A percentile compares a stretch with the other conserved stretches of the same genome.
These are phyloP conservation scores for Laburnicola sp. DNA, from an alignment of 2,329 filamentous ascomycete species.

Conservation along the genomic window DNA sequence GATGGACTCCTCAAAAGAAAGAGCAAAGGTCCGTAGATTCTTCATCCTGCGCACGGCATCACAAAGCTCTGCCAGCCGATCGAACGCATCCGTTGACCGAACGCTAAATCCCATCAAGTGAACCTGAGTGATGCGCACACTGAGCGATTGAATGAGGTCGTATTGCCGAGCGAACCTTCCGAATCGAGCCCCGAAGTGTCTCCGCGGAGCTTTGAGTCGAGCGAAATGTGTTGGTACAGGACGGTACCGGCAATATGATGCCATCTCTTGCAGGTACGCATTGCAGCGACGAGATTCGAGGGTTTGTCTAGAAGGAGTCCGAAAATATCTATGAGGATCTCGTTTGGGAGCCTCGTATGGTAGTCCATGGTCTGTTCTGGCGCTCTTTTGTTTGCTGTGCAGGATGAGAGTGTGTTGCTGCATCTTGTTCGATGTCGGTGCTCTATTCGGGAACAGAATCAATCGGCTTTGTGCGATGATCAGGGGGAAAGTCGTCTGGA, in stretches of 20 bases:
- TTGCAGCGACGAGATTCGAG: constrained; percentile 2
- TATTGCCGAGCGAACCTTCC: constrained; percentile 1
- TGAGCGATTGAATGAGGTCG: constrained; percentile 12
- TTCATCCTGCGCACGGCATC: constrained; percentile 12
- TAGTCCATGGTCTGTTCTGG: background rate
- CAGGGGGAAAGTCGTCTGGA: background rate
- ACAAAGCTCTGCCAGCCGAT: constrained; percentile 14
- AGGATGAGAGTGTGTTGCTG: background rate
- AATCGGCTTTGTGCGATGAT: background rate
- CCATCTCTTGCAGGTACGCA: constrained; percentile 15
- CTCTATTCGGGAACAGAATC: background rate
- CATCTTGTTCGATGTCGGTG: background rate
- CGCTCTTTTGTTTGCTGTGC: background rate
- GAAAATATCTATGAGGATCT: constrained; percentile 20
- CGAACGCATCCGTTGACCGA: constrained; percentile 12
- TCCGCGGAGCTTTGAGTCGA: constrained; percentile 13
- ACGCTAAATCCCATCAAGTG: constrained; percentile 20
- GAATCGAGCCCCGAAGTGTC: constrained; percentile 13
- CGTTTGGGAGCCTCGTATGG: constrained; percentile 11
- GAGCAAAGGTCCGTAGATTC: constrained; percentile 14
- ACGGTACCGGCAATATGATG: constrained; percentile 7
- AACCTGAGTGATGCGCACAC: constrained; percentile 12
- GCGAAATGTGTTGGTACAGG: constrained; percentile 12
- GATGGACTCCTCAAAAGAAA: constrained; percentile 13
- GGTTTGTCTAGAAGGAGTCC: constrained; percentile 9